Evolutionary conservation across 2,329 filamentous ascomycete species (phyloP).

Genomic region (Aureobasidium sp.): DNA sequence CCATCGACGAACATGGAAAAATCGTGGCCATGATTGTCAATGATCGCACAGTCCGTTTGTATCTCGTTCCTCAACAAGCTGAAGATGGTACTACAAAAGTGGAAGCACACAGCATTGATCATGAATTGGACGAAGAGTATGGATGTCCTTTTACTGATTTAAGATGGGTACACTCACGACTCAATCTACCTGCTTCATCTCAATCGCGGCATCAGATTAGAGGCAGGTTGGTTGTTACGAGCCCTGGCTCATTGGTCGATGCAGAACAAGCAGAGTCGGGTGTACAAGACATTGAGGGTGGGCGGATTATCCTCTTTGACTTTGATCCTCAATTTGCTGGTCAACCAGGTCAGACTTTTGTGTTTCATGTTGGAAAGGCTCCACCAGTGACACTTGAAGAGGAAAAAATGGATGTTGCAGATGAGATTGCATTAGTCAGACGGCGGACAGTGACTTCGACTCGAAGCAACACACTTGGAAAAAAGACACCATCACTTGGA

Average conservation of each 20-base stretch:
- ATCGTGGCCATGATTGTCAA: slow-evolving; percentile 43
- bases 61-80: slow-evolving; percentile 35
- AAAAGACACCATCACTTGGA: slow-evolving; percentile 35
- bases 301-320: slow-evolving; percentile 40
- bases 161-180: slow-evolving; percentile 38
- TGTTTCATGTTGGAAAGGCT: slow-evolving; percentile 37
- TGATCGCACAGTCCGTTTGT: slow-evolving; percentile 39
- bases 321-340: slow-evolving; percentile 38
- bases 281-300: slow-evolving; percentile 40
- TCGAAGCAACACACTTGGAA: slow-evolving; percentile 33
- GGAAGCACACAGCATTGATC: slow-evolving; percentile 42
- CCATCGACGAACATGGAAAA: slow-evolving; percentile 40
- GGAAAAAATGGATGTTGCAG: slow-evolving; percentile 35
- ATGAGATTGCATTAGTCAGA: slow-evolving; percentile 38
- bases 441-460: slow-evolving; percentile 40
- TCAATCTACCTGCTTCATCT: slow-evolving; percentile 28
- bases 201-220: slow-evolving; percentile 25
- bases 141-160: slow-evolving; percentile 41
- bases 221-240: slow-evolving; percentile 39
- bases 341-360: slow-evolving; percentile 41
- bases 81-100: slow-evolving; percentile 32
- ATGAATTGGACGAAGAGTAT: slow-evolving; percentile 42
- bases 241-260: slow-evolving; percentile 38
- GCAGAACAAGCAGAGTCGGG: slow-evolving; percentile 31
- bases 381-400: slow-evolving; percentile 38